Evolutionary conservation across 2,329 filamentous ascomycete species (phyloP).

Genomic region (Paraconiothyrium brasiliense): DNA sequence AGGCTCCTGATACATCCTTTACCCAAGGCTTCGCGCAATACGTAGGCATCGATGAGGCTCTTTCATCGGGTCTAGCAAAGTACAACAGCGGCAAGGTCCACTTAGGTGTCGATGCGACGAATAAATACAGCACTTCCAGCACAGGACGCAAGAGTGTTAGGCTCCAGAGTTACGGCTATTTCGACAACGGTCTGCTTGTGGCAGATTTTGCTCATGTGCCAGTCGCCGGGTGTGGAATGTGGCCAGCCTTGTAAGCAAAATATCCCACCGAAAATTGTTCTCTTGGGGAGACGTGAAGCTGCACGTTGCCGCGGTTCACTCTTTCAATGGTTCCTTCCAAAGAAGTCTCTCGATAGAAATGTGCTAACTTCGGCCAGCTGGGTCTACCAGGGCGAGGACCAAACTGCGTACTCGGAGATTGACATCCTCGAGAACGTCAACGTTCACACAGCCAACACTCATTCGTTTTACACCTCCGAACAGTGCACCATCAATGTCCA

Average conservation of each 20-base stretch:
- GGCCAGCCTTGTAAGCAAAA: conserved; percentile 42
- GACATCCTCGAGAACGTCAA: conserved; percentile 19
- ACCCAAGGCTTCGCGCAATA: conserved; percentile 35
- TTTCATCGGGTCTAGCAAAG: conserved; percentile 26
- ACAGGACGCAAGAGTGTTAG: conserved; percentile 36
- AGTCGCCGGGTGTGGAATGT: conserved; percentile 37
- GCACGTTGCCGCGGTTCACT: too few species aligned
- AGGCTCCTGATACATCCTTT: conserved; percentile 20
- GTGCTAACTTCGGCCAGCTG: conserved; percentile 24
- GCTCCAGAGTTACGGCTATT: conserved; percentile 31
- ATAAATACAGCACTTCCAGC: conserved; percentile 17
- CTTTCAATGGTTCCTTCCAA: too few species aligned
- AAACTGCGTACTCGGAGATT: conserved; percentile 16
- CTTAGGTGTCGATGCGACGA: conserved; percentile 37
- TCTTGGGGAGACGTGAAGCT: background rate
- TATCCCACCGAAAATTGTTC: background rate
- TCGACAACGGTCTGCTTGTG: conserved; percentile 37
- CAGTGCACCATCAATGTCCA: conserved; percentile 13
- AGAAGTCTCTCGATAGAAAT: background rate
- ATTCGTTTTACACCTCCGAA: conserved; percentile 14
- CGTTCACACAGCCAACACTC: conserved; percentile 5
- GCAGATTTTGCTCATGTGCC: conserved; percentile 43
- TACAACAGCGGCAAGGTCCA: conserved; percentile 27
- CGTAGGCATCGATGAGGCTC: conserved; percentile 28
- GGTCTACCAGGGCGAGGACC: conserved; percentile 50